Evolutionary conservation across 768 basidiomycete genomes (phyloP).

Genomic region (Brasilioporus rufonigricans): DNA sequence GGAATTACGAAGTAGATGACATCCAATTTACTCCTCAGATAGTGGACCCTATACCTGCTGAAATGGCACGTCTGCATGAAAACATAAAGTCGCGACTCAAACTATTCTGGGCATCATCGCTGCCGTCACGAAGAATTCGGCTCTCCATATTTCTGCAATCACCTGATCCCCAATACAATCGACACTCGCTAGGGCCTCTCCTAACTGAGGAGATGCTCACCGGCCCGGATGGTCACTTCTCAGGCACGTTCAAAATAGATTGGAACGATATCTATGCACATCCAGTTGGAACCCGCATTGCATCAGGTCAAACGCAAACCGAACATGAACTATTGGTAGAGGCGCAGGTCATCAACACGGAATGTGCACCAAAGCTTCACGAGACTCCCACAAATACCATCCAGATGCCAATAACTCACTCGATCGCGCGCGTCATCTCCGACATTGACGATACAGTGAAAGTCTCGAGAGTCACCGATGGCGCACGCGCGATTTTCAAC

Average conservation of each 20-base stretch:
- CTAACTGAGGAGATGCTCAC: slow-evolving; percentile 52
- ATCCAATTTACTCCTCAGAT: slow-evolving; percentile 12
- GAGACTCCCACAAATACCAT: slow-evolving; percentile 26
- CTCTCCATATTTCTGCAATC: slow-evolving; percentile 54
- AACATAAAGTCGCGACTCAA: slow-evolving; percentile 77
- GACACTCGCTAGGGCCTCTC: slow-evolving; percentile 42
- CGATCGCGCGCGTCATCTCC: slow-evolving; percentile 76
- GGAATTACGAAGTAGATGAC: slow-evolving; percentile 20
- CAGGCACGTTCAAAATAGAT: slow-evolving; percentile 54
- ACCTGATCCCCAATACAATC: slow-evolving; percentile 21
- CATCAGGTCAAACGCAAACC: slow-evolving; percentile 45
- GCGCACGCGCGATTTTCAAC: slow-evolving; percentile 79
- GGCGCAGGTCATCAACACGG: slow-evolving; percentile 41
- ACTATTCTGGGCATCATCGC: slow-evolving; percentile 77
- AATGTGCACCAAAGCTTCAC: slow-evolving; percentile 43
- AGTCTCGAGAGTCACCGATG: slow-evolving; percentile 66
- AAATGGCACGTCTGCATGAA: slow-evolving; percentile 56
- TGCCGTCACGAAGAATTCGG: slow-evolving; percentile 60
- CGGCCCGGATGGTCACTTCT: slow-evolving; percentile 70
- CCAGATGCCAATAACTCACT: slow-evolving; percentile 53
- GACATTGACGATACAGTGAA: slow-evolving; percentile 91
- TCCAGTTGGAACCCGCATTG: slow-evolving; percentile 53
- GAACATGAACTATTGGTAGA: slow-evolving; percentile 53
- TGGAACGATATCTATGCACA: slow-evolving; percentile 72
- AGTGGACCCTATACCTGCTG: slow-evolving; percentile 24